Evolutionary conservation across 768 basidiomycete genomes (phyloP).

Genomic region (Boletus rufocinnamomeus): DNA sequence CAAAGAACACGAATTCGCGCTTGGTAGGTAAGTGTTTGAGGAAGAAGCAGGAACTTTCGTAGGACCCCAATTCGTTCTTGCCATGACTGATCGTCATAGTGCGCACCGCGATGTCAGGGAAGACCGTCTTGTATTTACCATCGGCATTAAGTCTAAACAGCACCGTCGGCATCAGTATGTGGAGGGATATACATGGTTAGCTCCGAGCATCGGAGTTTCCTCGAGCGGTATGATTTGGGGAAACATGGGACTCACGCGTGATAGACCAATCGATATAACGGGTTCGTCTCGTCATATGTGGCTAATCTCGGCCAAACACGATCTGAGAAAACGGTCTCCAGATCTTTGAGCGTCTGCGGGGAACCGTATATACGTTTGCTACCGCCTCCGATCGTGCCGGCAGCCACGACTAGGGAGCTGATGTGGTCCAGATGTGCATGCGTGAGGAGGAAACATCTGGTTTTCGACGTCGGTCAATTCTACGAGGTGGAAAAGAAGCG

Average conservation of each 20-base stretch:
- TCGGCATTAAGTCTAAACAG: constrained; percentile 50
- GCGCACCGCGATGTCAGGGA: constrained; percentile 59
- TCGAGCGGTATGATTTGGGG: not conserved
- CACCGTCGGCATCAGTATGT: too few species aligned
- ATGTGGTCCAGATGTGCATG: constrained; percentile 94
- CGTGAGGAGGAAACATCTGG: constrained; percentile 80
- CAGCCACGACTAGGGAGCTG: constrained; percentile 76
- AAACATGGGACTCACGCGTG: constrained; percentile 50
- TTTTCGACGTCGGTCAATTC: not conserved
- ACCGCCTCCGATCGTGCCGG: constrained; percentile 68
- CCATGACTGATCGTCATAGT: constrained; percentile 78
- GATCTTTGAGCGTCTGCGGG: constrained; percentile 60
- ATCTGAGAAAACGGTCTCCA: constrained; percentile 74
- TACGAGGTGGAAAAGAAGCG: not conserved
- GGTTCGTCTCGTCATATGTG: constrained; percentile 66
- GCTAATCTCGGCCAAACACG: constrained; percentile 87
- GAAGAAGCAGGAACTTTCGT: constrained; percentile 86
- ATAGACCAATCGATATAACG: constrained; percentile 61
- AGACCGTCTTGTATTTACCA: constrained; percentile 52
- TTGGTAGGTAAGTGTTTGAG: constrained; percentile 62
- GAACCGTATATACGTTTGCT: constrained; percentile 66
- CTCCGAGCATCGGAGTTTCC: constrained; percentile 5
- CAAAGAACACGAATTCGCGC: constrained; percentile 88
- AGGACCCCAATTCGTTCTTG: constrained; percentile 50
- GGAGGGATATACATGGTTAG: constrained; percentile 7